phyloP scores from a whole-genome alignment of 192 early-diverging fungal genomes.

The Entomortierella beljakovae region DNA sequence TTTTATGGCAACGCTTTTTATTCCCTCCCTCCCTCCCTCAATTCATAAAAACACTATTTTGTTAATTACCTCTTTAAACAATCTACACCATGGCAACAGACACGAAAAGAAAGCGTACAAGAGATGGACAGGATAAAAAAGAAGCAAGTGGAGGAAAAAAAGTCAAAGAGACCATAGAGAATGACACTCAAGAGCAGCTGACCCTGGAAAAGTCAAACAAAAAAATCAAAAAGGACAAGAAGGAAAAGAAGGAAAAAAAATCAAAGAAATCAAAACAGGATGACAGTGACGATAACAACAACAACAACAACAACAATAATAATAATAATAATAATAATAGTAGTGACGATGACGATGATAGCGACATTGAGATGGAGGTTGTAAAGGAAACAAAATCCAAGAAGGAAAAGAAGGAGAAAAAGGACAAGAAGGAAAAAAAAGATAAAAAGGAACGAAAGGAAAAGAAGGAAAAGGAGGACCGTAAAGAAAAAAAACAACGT shows the following conservation, averaged over 20 bases:
- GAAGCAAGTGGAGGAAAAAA: not conserved
- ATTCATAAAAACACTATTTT: not conserved
- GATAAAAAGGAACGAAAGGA: slow-evolving; percentile 24
- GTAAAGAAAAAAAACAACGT: not conserved
- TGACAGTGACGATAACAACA: not conserved
- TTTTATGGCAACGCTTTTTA: too few species aligned
- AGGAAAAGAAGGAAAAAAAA: slow-evolving; percentile 10
- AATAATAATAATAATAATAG: slow-evolving; percentile 1
- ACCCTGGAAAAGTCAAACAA: not conserved
- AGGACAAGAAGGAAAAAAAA: slow-evolving; percentile 28
- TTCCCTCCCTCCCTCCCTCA: too few species aligned
- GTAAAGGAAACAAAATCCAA: not conserved
- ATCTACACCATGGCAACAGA: slow-evolving; percentile 13
- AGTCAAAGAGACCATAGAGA: slow-evolving; percentile 4
- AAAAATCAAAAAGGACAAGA: slow-evolving; percentile 19
- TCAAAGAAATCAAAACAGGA: not conserved
- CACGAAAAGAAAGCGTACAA: slow-evolving; percentile 43
- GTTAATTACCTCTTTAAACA: not conserved
- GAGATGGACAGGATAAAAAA: slow-evolving; percentile 13
- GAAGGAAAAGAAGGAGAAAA: slow-evolving; percentile 8
- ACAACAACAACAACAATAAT: not conserved
- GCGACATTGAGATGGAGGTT: not conserved
- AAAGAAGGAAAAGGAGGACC: slow-evolving; percentile 14
- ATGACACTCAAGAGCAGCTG: not conserved
- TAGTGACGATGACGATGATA: not conserved